Evolutionary conservation across 495 filamentous ascomycete genomes (phyloP).

Genomic region (Neurospora sp.): DNA sequence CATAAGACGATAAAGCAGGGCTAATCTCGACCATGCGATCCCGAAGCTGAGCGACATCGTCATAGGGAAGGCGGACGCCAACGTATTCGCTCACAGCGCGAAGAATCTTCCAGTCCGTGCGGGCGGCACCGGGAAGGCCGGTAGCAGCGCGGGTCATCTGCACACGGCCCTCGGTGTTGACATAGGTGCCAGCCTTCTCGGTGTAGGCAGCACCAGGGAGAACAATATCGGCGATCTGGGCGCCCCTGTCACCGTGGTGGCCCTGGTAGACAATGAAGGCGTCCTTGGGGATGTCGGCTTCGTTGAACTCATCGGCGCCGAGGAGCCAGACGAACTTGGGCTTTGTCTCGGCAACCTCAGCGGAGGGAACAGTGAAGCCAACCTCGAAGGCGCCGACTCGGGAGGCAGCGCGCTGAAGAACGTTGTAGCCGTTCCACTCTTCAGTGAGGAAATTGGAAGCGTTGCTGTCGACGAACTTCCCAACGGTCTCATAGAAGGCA

Average conservation of each 20-base stretch:
- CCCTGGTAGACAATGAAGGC: slow-evolving; percentile 97
- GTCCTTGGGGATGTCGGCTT: slow-evolving; percentile 76
- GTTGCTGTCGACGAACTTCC: slow-evolving; percentile 85
- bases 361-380: slow-evolving; percentile 78
- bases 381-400: slow-evolving; percentile 88
- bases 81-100: slow-evolving; percentile 85
- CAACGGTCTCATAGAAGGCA: slow-evolving; percentile 82
- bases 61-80: slow-evolving; percentile 79
- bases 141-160: slow-evolving; percentile 88
- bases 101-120: slow-evolving; percentile 98
- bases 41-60: slow-evolving; percentile 75
- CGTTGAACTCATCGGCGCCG: slow-evolving; percentile 80
- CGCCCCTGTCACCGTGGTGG: slow-evolving; percentile 90
- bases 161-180: slow-evolving; percentile 94
- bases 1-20: slow-evolving; percentile 79
- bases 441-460: slow-evolving; percentile 73
- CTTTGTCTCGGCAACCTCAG: slow-evolving; percentile 63
- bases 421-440: slow-evolving; percentile 96
- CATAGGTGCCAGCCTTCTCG: slow-evolving; percentile 91
- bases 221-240: slow-evolving; percentile 85
- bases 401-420: slow-evolving; percentile 87
- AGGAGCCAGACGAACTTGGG: slow-evolving; percentile 97
- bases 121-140: slow-evolving; percentile 71
- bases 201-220: slow-evolving; percentile 93
- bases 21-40: slow-evolving; percentile 94